Base-by-base conservation (phyloP, 805 yeast genomes). In the Suhomyces vadensis region DNA sequence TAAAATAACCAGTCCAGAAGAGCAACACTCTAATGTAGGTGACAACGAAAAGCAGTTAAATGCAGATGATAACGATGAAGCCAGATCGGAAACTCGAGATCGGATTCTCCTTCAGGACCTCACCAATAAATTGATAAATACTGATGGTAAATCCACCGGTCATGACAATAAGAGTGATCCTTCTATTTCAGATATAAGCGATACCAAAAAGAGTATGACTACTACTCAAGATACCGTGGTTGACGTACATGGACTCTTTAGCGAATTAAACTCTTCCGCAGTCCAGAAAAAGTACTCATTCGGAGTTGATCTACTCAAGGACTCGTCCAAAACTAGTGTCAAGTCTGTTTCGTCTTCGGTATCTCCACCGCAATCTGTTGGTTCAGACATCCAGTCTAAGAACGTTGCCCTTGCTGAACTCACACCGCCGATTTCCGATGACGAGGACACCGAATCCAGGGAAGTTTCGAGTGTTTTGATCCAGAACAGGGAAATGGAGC, bases 191-290 rank as follows among this genome's bases (percentile, higher is more conserved):
- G 33, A 29, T 7, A n/a, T n/a, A n/a, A 16, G 20, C 20, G 39
- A 43, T 14, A 31, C 17, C 8, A 41, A 38, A 7, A 47, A 37
- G 14, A 37, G 41, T 13, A n/a, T 42, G n/a, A 36, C 47, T 20
- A 46, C 50, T 7, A 47, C 50, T 4, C 50, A 47, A 11, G 37
- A 39, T 38, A 48, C 51, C 2, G 46, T 36, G 9, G 48, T 48
- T 13, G 51, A 42, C 20, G 51, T 48, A 11, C 48, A 19, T n/a
- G 51, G 51, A 7, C 41, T 44, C 6, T 48, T 48, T 26, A 42
- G 48, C 37, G 48, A 44, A 31, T 20, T 31, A 19, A 38, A 17
- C 29, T n/a, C 14, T 13, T 17, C 33, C 6, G 33, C 25, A 7
- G 16, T 37, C 14, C 25, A 37, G 17, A 27, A 20, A 6, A 38